Base-by-base conservation (phyloP, 2,329 filamentous ascomycete species). In the Dactylellina sp. region DNA sequence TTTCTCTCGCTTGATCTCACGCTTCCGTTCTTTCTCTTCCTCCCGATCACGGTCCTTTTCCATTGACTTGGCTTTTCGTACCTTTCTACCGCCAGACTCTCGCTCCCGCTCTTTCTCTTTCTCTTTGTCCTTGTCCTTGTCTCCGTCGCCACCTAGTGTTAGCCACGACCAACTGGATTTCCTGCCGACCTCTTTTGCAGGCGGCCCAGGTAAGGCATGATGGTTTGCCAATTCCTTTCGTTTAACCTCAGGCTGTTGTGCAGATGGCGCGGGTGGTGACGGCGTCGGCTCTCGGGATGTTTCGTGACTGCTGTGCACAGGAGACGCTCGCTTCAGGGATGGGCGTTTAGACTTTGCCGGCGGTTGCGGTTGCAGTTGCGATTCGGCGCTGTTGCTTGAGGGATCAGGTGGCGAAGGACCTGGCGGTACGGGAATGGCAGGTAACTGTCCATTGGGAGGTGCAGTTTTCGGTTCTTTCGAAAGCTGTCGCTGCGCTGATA, bases 121-220 rank as follows among this genome's bases (percentile, higher is more conserved):
- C 16, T 78, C 76, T 63, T 89, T 90, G 35, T 90, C 87, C 78
- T 89, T 89, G 71, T 93, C 90, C 62, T 94, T 78, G 25, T 78
- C 76, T 46, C 75, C 75, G 28, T 75, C 77, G 56, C 86, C 85
- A 40, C 86, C 86, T 32, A 93, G 46, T 9, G 68, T 86, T 77
- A 96, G 88, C 91, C 92, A 91, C 80, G 88, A 87, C 80, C 87
- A 92, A 72, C 89, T 91, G 9, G 92, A 93, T 80, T 95, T 96
- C 72, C 89, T 87, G 22, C 85, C 84, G 56, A 85, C 85, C 49
- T 91, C 88, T 1, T 89, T 88, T 2, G 93, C 90, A 79, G 91
- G 92, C 80, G 90, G 93, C 56, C 87, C 86, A 77, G 85, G 83
- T 47, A 66, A 47, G 32, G 46, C 39, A 14, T 50, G 55, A 44